Base-by-base conservation (phyloP, 1,284 basidiomycete species). In the Cutaneotrichosporon cyanovorans region DNA sequence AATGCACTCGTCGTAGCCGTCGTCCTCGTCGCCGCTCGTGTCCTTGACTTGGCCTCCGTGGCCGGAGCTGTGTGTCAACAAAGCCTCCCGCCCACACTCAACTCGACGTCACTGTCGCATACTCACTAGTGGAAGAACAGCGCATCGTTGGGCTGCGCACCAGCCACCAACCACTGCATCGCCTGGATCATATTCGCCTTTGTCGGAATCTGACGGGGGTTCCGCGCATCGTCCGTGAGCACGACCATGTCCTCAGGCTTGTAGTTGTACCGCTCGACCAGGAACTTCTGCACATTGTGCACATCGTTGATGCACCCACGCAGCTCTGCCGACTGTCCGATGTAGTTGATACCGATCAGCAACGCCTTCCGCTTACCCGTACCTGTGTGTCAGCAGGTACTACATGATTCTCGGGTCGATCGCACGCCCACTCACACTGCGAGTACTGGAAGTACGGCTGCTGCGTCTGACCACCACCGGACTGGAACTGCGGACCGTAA, bases 231-330 rank as follows among this genome's bases (percentile, higher is more conserved):
- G 61, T 95, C 91, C 14, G 53, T 87, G 35, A 95, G 76, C 55
- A 84, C 76, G n/a, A 93, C 87, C 47, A 93, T 88, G 64, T 93
- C 87, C 15, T 85, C 81, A 34, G 74, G 65, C 49, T 77, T 79
- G 70, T 92, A 95, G 12, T 79, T 77, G 68, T 77, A 87, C 11
- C 78, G 71, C 23, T 73, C 83, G 83, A 75, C 76, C 25, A 92
- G 72, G 73, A 92, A 92, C 9, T 74, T 63, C 57, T 80, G 74
- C 46, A 93, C 79, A 62, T 90, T 90, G 37, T 76, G 73, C 0
- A 81, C 88, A 59, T 95, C 90, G 66, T 93, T 91, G 69, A 91
- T 87, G 60, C 90, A 93, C 2, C 90, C 89, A 22, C 74, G 72
- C 30, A 93, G 72, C 60, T 82, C 79, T 8, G 74, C 77, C 4